Conservation (phyloP, 352 stramenopile species). For the Peronospora farinosa region DNA sequence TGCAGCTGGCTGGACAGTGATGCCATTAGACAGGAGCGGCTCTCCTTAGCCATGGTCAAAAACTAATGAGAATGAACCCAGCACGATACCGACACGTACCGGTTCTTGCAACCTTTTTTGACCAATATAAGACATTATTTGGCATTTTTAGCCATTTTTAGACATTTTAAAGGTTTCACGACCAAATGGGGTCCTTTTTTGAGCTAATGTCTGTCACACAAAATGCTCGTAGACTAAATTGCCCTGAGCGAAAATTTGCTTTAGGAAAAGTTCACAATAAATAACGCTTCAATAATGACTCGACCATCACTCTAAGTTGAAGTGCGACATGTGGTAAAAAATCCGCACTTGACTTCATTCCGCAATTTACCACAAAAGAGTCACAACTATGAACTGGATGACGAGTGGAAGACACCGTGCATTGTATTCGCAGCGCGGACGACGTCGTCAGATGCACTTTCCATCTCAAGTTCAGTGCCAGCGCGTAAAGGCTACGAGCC, state of each 20-base stretch:
- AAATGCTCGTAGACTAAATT: too few species aligned
- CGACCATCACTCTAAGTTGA: constrained; percentile 32
- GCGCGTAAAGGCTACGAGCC: constrained; percentile 11
- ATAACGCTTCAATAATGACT: background rate
- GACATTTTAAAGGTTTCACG: too few species aligned
- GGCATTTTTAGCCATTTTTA: too few species aligned
- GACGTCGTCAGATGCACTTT: constrained; percentile 47
- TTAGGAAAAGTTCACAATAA: too few species aligned
- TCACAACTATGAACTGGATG: constrained; percentile 61
- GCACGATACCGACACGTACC: too few species aligned
- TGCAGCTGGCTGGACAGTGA: background rate
- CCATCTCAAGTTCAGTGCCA: constrained; percentile 41
- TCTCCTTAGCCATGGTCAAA: background rate
- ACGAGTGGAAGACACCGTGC: constrained; percentile 51
- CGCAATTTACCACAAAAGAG: constrained; percentile 19
- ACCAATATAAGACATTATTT: constrained; percentile 2
- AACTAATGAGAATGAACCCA: constrained; percentile 38
- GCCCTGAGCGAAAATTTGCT: too few species aligned
- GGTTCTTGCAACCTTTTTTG: background rate
- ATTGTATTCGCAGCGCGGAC: constrained; percentile 40
- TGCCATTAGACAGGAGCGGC: too few species aligned
- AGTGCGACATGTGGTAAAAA: constrained; percentile 7
- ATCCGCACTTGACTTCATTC: constrained; percentile 13
- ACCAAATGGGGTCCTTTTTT: too few species aligned
- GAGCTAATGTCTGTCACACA: too few species aligned